Percentiles rank a stretch among this genome's conserved stretches.
Conservation (phyloP, 2,329 filamentous ascomycete genomes). For the Colletotrichum lentis region DNA sequence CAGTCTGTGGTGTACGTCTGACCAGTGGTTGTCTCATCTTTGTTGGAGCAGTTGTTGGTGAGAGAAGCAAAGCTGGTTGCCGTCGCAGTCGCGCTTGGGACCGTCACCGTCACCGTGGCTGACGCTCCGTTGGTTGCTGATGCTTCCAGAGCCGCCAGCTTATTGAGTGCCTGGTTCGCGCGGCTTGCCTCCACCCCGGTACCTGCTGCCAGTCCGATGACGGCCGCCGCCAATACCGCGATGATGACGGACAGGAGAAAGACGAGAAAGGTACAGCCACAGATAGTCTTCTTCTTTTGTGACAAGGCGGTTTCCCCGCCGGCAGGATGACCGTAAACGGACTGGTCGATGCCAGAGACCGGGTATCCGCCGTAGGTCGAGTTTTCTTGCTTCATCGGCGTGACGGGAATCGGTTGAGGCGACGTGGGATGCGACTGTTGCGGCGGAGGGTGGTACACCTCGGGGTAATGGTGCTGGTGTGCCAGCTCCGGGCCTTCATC, state of each 20-base stretch:
- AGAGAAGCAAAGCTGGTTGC: conserved; percentile 45
- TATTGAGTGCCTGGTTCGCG: conserved; percentile 49
- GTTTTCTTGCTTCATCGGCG: conserved; percentile 29
- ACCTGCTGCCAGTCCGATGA: conserved; percentile 56
- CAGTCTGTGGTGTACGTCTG: conserved; percentile 51
- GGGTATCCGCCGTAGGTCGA: conserved; percentile 26
- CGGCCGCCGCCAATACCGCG: conserved; percentile 50
- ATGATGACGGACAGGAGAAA: conserved; percentile 54
- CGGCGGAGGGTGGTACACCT: conserved; percentile 30
- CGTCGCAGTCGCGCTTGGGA: conserved; percentile 40
- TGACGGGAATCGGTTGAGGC: conserved; percentile 23
- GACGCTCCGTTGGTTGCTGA: conserved; percentile 36
- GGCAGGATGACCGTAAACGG: conserved; percentile 20
- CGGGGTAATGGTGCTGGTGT: conserved; percentile 28
- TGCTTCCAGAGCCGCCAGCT: conserved; percentile 45
- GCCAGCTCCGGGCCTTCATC: conserved; percentile 37
- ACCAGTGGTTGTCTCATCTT: conserved; percentile 48
- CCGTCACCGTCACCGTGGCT: conserved; percentile 37
- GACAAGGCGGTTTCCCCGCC: not conserved
- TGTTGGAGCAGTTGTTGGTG: conserved; percentile 52
- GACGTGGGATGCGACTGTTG: conserved; percentile 18
- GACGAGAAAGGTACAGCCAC: conserved; percentile 48
- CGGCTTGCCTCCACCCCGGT: conserved; percentile 53
- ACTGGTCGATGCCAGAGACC: conserved; percentile 24
- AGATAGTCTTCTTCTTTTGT: conserved; percentile 29